Evolutionary conservation across 108 stramenopile species (phyloP), one percentile per base, ranked within the genome.

Genomic region (Nitzschia putrida): DNA sequence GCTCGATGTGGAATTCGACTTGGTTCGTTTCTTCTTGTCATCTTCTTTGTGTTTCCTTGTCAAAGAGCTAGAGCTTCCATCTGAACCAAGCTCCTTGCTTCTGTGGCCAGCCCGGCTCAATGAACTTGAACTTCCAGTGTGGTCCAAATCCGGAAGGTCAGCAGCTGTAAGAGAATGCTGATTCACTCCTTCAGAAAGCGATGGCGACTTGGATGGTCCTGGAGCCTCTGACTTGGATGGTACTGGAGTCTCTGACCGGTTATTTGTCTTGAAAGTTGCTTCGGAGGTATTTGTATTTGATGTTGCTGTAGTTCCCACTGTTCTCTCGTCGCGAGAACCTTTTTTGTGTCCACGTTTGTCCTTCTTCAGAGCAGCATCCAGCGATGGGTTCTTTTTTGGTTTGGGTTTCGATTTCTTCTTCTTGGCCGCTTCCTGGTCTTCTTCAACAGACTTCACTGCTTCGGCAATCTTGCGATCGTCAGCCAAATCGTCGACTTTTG

Each of bases 251-350:
- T 52, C 34, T 10, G 52, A 66, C 52, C 44, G 44, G 21, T 53
- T 66, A 11, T 52, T 66, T 52, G 52, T 66, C 34, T 66, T 66
- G 39, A 53, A 23, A 24, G 65, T 66, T 3, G 65, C 1, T 22
- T 66, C 51, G 3, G 52, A 53, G 0, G 50, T 66, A 47, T 23
- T 64, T 6, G 55, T 56, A 14, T 56, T 24, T 21, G 47, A 22
- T 8, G 65, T 66, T 18, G 65, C 65, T 9, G 34, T 38, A 10
- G 65, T 66, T 53, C 50, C 65, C 13, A 66, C 52, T 13, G 65
- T 66, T 45, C 52, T 24, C 52, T 66, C 65, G 34, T 66, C 65
- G 9, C 23, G 22, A 1, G 51, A 37, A 20, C 23, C 14, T 25
- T 24, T 37, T 51, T 66, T 66, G 8, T 34, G 22, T 21, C 41